Conservation (phyloP, 441 rosid species). For the Corymbia citriodora region DNA sequence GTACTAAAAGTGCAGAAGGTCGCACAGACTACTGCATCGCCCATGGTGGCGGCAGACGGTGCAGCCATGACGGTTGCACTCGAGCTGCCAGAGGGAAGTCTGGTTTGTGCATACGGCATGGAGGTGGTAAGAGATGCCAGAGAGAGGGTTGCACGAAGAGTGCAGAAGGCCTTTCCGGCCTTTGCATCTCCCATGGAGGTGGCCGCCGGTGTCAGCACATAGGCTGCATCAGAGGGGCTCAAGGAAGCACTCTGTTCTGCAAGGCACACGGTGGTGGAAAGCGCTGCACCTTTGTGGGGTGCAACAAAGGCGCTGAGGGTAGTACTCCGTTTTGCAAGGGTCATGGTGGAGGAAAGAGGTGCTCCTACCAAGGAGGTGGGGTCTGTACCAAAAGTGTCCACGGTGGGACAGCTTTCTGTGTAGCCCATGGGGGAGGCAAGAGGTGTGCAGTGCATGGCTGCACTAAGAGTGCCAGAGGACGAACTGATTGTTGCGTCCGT, state of each 20-base stretch:
- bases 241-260: constrained; percentile 97
- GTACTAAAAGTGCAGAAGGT: constrained; percentile 99
- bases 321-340: constrained; percentile 98
- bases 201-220: constrained; percentile 83
- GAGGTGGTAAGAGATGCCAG: constrained; percentile 97
- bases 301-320: constrained; percentile 98
- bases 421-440: constrained; percentile 98
- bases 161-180: constrained; percentile 98
- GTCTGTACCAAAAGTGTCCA: constrained; percentile 93
- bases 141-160: constrained; percentile 85
- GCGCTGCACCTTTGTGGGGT: constrained; percentile 71
- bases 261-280: constrained; percentile 99
- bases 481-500: constrained; percentile 90
- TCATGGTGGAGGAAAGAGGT: constrained; percentile 97
- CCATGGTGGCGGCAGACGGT: constrained; percentile 96
- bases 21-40: constrained; percentile 93
- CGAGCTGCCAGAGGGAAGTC: constrained; percentile 97
- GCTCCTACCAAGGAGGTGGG: constrained; percentile 76
- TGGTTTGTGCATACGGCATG: constrained; percentile 89
- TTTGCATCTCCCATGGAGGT: constrained; percentile 97
- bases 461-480: constrained; percentile 96
- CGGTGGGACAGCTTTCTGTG: constrained; percentile 97
- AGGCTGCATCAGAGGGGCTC: constrained; percentile 93
- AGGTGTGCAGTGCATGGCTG: constrained; percentile 83
- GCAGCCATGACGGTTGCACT: constrained; percentile 71